phyloP scores from a whole-genome alignment of 176 grass and related monocot genomes.

The Panicum miliaceum region DNA sequence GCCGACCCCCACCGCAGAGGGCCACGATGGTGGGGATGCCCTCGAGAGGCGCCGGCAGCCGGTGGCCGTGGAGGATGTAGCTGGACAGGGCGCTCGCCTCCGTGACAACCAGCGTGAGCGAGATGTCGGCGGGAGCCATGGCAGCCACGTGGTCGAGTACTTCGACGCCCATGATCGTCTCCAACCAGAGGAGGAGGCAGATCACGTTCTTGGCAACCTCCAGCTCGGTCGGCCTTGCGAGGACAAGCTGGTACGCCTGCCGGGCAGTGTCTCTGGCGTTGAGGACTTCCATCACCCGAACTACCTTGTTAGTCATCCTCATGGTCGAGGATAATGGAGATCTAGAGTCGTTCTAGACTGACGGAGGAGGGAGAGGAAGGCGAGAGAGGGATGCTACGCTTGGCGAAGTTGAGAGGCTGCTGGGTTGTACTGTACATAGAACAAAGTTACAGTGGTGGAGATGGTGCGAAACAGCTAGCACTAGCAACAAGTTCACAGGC shows the following conservation, averaged over 20 bases:
- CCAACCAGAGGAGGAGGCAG: constrained; percentile 33
- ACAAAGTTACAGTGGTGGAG: background rate
- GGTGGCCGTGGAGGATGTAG: background rate
- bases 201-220: background rate
- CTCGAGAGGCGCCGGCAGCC: background rate
- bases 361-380: background rate
- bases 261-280: background rate
- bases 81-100: background rate
- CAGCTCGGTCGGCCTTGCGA: background rate
- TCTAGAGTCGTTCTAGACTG: too few relatives aligned
- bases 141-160: background rate
- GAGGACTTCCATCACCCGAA: constrained; percentile 5
- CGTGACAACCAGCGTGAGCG: background rate
- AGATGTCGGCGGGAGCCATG: background rate
- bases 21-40: background rate
- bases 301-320: background rate
- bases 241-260: background rate
- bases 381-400: background rate
- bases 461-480: background rate
- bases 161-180: constrained; percentile 1
- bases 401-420: background rate
- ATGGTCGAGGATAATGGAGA: background rate
- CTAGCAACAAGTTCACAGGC: background rate
- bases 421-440: constrained; percentile 13
- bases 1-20: background rate